phyloP scores from a whole-genome alignment of 1,284 basidiomycete genomes.

The Papiliotrema laurentii region DNA sequence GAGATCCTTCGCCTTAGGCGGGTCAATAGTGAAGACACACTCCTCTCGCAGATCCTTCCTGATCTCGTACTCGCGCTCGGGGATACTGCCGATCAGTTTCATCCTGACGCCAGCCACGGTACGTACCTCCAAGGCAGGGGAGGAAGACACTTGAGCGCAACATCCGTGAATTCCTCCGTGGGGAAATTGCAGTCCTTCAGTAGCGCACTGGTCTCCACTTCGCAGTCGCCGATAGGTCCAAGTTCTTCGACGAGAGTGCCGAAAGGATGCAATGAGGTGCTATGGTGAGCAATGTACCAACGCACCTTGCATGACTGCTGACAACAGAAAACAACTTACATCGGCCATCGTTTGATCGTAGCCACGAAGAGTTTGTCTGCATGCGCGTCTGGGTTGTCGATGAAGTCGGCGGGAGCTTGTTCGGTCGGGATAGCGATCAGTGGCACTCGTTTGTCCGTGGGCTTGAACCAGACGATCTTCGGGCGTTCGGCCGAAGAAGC shows the following conservation, averaged over 20 bases:
- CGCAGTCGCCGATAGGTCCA: slow-evolving; percentile 95
- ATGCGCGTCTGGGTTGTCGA: slow-evolving; percentile 89
- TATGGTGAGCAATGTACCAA: too few species aligned
- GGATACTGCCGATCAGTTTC: slow-evolving; percentile 57
- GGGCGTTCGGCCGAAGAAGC: slow-evolving; percentile 71
- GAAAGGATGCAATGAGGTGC: slow-evolving; percentile 96
- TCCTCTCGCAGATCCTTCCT: slow-evolving; percentile 82
- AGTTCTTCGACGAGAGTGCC: slow-evolving; percentile 97
- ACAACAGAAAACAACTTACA: slow-evolving; percentile 27
- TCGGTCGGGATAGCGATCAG: slow-evolving; percentile 99
- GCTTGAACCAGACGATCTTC: slow-evolving; percentile 99
- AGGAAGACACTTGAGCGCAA: slow-evolving; percentile 92
- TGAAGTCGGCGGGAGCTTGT: slow-evolving; percentile 93
- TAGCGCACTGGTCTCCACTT: slow-evolving; percentile 94
- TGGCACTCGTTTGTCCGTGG: slow-evolving; percentile 97
- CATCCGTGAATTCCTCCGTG: slow-evolving; percentile 85
- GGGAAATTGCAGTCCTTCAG: slow-evolving; percentile 99
- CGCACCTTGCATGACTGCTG: background rate
- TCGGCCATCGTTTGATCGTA: slow-evolving; percentile 87
- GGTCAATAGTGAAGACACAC: slow-evolving; percentile 91
- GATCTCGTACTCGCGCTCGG: slow-evolving; percentile 80
- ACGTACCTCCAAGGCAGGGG: slow-evolving; percentile 81
- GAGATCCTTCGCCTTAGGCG: slow-evolving; percentile 80
- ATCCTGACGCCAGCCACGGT: background rate
- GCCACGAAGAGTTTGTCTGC: slow-evolving; percentile 90